phyloP scores from a whole-genome alignment of 352 stramenopile species.

The Peronospora belbahrii region DNA sequence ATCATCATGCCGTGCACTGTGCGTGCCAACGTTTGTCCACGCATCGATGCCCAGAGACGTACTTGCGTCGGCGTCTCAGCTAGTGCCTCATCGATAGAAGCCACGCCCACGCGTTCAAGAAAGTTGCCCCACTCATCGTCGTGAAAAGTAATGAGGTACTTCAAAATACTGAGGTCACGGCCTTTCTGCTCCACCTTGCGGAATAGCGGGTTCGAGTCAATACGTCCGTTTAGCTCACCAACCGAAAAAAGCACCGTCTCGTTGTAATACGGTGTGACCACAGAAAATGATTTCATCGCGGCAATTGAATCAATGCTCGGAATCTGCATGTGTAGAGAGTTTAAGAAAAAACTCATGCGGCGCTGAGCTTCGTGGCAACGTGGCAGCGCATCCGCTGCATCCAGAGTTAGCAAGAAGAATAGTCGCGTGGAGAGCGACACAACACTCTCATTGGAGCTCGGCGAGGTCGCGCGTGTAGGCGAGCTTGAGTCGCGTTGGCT shows the following conservation, averaged over 20 bases:
- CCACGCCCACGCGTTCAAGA: slow-evolving; percentile 69
- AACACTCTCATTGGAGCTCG: slow-evolving; percentile 72
- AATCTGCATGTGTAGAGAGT: slow-evolving; percentile 86
- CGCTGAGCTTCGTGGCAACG: slow-evolving; percentile 79
- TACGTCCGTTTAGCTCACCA: slow-evolving; percentile 74
- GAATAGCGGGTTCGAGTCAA: slow-evolving; percentile 81
- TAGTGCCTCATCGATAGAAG: slow-evolving; percentile 69
- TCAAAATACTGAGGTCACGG: slow-evolving; percentile 82
- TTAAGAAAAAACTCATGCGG: slow-evolving; percentile 87
- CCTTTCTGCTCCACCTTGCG: slow-evolving; percentile 78
- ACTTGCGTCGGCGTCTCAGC: slow-evolving; percentile 79
- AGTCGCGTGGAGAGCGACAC: slow-evolving; percentile 71
- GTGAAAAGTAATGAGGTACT: slow-evolving; percentile 85
- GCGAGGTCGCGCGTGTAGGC: slow-evolving; percentile 32
- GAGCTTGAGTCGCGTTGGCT: slow-evolving; percentile 48
- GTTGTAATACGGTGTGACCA: slow-evolving; percentile 87
- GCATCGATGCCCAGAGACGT: slow-evolving; percentile 80
- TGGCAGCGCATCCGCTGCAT: slow-evolving; percentile 73
- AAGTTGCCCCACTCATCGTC: slow-evolving; percentile 87
- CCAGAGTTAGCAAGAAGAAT: slow-evolving; percentile 80
- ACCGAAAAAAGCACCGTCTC: slow-evolving; percentile 82
- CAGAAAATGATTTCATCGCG: slow-evolving; percentile 84
- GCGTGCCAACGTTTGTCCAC: slow-evolving; percentile 75
- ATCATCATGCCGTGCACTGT: slow-evolving; percentile 89
- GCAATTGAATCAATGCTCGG: slow-evolving; percentile 74